A percentile compares a stretch with the other conserved stretches of the same genome.
These are phyloP conservation scores for Malassezia sympodialis DNA, from an alignment of 1,284 basidiomycete genomes.

Conservation along the genomic window DNA sequence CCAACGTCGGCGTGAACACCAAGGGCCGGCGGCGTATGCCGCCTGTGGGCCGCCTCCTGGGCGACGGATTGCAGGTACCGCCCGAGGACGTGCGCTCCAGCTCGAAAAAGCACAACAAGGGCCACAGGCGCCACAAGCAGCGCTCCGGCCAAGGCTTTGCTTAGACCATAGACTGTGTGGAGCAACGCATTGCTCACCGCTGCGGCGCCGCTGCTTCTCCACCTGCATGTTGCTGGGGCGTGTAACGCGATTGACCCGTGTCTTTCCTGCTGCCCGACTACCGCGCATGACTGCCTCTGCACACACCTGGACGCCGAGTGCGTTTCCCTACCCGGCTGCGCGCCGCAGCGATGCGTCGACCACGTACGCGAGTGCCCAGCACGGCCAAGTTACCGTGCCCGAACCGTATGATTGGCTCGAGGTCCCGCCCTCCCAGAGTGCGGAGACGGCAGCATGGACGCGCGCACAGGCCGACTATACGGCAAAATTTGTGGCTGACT, in stretches of 20 bases:
- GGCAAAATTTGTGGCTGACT: constrained; percentile 27
- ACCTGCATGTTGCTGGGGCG: background rate
- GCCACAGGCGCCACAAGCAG: constrained; percentile 54
- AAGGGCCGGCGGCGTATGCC: constrained; percentile 51
- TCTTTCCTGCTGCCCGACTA: background rate
- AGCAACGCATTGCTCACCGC: background rate
- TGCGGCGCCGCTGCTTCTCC: background rate
- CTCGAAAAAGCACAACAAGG: constrained; percentile 83
- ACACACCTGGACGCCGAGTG: constrained; percentile 7
- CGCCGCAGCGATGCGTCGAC: constrained; percentile 31
- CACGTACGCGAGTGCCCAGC: constrained; percentile 29
- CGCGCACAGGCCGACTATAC: constrained; percentile 37
- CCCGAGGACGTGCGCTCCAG: constrained; percentile 25
- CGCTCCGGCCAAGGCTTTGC: constrained; percentile 29
- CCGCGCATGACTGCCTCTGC: background rate
- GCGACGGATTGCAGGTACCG: constrained; percentile 32
- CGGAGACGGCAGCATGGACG: constrained; percentile 41
- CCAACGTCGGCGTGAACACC: constrained; percentile 53
- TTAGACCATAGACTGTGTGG: background rate
- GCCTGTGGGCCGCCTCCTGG: constrained; percentile 49
- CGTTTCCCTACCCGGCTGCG: constrained; percentile 33
- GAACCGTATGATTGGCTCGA: constrained; percentile 47
- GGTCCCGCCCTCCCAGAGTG: constrained; percentile 34
- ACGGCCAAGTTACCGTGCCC: constrained; percentile 37
- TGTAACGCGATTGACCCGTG: background rate